These are phyloP conservation scores for Peniophora sp. DNA, from an alignment of 1,284 basidiomycete species.

Conservation along the genomic window DNA sequence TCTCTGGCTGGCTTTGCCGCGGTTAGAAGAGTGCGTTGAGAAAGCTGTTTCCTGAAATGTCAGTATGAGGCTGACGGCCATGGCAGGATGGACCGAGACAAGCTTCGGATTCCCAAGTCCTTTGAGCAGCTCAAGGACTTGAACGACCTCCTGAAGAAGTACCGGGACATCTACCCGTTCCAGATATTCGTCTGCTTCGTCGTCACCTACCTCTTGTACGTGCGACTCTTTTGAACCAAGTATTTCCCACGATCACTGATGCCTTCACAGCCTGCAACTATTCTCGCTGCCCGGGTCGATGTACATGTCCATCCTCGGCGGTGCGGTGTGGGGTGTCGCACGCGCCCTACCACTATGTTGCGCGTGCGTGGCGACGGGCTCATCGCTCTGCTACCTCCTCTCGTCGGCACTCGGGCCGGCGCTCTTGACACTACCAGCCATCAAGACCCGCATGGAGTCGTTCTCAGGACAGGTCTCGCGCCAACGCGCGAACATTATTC, in stretches of 20 bases:
- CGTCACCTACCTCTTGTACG: slow-evolving; percentile 86
- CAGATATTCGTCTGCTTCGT: slow-evolving; percentile 80
- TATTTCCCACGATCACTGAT: slow-evolving; percentile 4
- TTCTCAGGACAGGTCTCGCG: slow-evolving; percentile 72
- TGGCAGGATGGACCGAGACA: slow-evolving; percentile 61
- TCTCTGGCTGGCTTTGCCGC: slow-evolving; percentile 74
- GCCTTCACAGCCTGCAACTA: slow-evolving; percentile 71
- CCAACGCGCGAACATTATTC: slow-evolving; percentile 75
- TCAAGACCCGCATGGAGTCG: slow-evolving; percentile 71
- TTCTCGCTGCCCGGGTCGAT: slow-evolving; percentile 96
- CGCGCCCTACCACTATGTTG: slow-evolving; percentile 88
- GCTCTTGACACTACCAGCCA: slow-evolving; percentile 77
- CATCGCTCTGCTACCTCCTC: slow-evolving; percentile 89
- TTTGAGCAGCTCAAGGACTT: slow-evolving; percentile 78
- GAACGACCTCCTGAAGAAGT: slow-evolving; percentile 81
- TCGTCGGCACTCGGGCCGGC: slow-evolving; percentile 87
- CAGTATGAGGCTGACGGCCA: slow-evolving; percentile 6
- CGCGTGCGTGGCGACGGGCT: slow-evolving; percentile 85
- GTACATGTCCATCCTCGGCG: slow-evolving; percentile 96
- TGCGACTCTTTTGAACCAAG: slow-evolving; percentile 10
- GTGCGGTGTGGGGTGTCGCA: slow-evolving; percentile 93
- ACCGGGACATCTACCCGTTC: slow-evolving; percentile 76
- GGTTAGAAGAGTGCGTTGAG: slow-evolving; percentile 62
- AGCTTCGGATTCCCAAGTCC: slow-evolving; percentile 74
- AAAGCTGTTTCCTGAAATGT: no score